Percentiles rank a stretch among this genome's conserved stretches.
phyloP scores from a whole-genome alignment of 257 asterid species.

The Ehretia macrophylla region DNA sequence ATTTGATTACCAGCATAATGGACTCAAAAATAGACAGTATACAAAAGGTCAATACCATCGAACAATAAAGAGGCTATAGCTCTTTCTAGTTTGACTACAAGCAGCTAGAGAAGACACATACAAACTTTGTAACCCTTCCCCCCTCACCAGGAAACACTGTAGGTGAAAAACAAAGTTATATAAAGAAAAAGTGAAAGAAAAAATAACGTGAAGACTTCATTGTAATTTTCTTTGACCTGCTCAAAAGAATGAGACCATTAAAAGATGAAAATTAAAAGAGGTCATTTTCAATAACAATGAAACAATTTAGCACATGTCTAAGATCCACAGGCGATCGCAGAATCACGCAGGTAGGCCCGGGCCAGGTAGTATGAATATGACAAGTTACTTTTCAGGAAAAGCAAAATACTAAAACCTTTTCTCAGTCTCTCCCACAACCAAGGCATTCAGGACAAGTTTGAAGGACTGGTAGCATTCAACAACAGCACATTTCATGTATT shows the following conservation, averaged over 20 bases:
- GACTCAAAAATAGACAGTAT: too few relatives aligned
- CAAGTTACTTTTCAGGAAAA: not conserved
- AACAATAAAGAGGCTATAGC: too few relatives aligned
- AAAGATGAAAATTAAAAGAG: too few relatives aligned
- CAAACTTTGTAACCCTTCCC: not conserved
- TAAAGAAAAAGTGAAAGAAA: not conserved
- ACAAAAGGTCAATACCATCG: too few relatives aligned
- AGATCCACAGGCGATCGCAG: not conserved
- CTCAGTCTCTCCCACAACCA: constrained; percentile 84
- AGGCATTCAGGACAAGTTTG: constrained; percentile 67
- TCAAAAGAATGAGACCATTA: too few relatives aligned
- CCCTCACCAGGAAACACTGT: not conserved
- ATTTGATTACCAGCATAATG: not conserved
- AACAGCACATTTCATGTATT: constrained; percentile 92
- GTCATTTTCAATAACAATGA: too few relatives aligned
- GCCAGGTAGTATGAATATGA: not conserved
- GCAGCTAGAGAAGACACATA: too few relatives aligned
- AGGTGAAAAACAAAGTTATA: not conserved
- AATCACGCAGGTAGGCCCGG: not conserved
- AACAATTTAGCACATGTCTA: too few relatives aligned
- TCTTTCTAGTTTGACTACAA: too few relatives aligned
- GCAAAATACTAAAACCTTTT: constrained; percentile 49
- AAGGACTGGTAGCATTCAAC: constrained; percentile 92
- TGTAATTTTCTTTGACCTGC: too few relatives aligned
- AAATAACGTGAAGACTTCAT: not conserved